These are phyloP conservation scores for Phytophthora colocasiae DNA, from an alignment of 352 stramenopile species.

Conservation along the genomic window DNA sequence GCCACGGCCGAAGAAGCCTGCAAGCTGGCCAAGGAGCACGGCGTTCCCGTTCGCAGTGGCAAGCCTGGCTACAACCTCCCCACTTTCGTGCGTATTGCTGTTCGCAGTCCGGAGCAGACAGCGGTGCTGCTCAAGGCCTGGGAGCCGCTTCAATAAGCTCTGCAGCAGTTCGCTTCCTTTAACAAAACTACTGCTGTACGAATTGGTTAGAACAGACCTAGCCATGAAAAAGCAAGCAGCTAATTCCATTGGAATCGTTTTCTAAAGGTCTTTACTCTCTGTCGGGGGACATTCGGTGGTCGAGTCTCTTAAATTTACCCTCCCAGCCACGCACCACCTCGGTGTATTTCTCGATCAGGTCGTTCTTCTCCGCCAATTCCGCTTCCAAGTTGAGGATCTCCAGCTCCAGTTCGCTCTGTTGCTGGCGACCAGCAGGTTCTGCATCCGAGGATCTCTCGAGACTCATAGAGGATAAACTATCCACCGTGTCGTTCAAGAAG, in stretches of 20 bases:
- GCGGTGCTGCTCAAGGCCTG: slow-evolving; percentile 79
- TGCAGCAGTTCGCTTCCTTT: slow-evolving; percentile 1
- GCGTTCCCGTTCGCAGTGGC: slow-evolving; percentile 86
- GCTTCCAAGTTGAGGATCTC: slow-evolving; percentile 81
- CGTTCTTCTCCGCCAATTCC: slow-evolving; percentile 85
- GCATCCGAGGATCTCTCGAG: slow-evolving; percentile 12
- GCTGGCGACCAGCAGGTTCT: slow-evolving; percentile 15
- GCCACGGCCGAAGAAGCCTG: slow-evolving; percentile 64
- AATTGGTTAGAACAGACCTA: slow-evolving; percentile 1
- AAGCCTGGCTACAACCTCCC: slow-evolving; percentile 90
- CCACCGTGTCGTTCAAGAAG: slow-evolving; percentile 54
- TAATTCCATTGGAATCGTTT: neutral
- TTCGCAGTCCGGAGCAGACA: slow-evolving; percentile 77
- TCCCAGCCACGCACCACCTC: slow-evolving; percentile 87
- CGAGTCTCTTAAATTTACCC: slow-evolving; percentile 84
- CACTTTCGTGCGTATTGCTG: slow-evolving; percentile 85
- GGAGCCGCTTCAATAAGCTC: slow-evolving; percentile 61
- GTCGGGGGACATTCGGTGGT: slow-evolving; percentile 69
- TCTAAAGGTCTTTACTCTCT: slow-evolving; percentile 40
- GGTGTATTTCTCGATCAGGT: slow-evolving; percentile 86
- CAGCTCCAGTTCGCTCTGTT: slow-evolving; percentile 68
- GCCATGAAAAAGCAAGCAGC: neutral
- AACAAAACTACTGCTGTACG: neutral
- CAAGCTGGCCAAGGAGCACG: slow-evolving; percentile 79
- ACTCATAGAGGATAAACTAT: slow-evolving; percentile 20